phyloP scores from a whole-genome alignment of 2,329 filamentous ascomycete species.

The Elsinoe fawcettii region DNA sequence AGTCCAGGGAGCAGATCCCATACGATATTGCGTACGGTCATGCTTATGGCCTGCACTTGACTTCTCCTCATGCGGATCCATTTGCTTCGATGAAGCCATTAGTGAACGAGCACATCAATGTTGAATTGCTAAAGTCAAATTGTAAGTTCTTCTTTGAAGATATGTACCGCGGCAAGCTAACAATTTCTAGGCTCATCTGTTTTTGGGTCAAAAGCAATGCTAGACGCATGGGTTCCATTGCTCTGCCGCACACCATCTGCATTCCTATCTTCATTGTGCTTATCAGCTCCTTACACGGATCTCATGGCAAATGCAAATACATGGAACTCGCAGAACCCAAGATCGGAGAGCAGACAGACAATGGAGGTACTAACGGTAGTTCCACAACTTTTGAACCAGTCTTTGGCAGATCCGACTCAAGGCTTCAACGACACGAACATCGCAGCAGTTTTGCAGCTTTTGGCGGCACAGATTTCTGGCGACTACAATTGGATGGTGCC shows the following conservation, averaged over 20 bases:
- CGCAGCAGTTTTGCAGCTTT: slow-evolving; percentile 27
- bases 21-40: slow-evolving; percentile 7
- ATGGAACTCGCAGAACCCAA: background rate
- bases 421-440: slow-evolving; percentile 26
- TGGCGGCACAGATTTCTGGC: slow-evolving; percentile 28
- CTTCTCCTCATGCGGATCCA: background rate
- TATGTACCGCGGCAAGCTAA: background rate
- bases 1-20: background rate
- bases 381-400: slow-evolving; percentile 23
- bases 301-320: slow-evolving; percentile 24
- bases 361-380: slow-evolving; percentile 13
- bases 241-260: slow-evolving; percentile 23
- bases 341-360: slow-evolving; percentile 14
- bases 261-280: slow-evolving; percentile 28
- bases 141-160: slow-evolving; percentile 19
- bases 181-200: slow-evolving; percentile 19
- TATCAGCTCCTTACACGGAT: slow-evolving; percentile 28
- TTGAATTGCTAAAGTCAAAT: slow-evolving; percentile 25
- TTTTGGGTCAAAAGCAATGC: slow-evolving; percentile 25
- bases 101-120: slow-evolving; percentile 18
- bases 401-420: slow-evolving; percentile 23
- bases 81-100: background rate
- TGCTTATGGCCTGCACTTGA: background rate
- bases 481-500: slow-evolving; percentile 22
- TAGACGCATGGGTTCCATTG: slow-evolving; percentile 24